Conservation (phyloP, 176 grass and related monocot species). For the Luzula sylvatica region DNA sequence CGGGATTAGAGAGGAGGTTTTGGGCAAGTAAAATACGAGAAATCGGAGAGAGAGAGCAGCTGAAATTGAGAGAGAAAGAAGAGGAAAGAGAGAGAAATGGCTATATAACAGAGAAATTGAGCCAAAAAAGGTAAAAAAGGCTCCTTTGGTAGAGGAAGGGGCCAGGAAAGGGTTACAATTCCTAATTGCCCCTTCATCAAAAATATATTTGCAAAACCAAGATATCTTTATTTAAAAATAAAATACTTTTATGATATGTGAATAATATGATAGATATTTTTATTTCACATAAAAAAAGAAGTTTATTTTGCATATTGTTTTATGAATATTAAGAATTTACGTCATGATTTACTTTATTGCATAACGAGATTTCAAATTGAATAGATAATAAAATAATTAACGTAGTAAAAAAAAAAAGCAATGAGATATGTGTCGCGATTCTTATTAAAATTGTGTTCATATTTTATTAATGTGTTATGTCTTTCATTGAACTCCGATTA, state of each 20-base stretch:
- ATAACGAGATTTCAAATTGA: too few species aligned
- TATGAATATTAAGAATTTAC: too few species aligned
- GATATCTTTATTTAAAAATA: too few species aligned
- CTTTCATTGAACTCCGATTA: not conserved
- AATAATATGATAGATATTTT: not conserved
- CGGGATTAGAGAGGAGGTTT: conserved; percentile 29
- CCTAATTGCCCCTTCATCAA: too few species aligned
- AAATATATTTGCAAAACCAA: too few species aligned
- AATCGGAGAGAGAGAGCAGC: conserved; percentile 20
- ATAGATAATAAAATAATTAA: too few species aligned
- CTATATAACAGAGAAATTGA: conserved; percentile 45
- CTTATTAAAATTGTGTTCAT: not conserved
- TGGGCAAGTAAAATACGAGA: conserved; percentile 21
- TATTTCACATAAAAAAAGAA: too few species aligned
- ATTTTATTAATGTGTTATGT: not conserved
- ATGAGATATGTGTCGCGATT: too few species aligned
- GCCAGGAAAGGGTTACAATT: not conserved
- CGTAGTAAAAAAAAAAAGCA: too few species aligned
- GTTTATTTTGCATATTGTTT: too few species aligned
- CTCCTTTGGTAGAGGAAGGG: not conserved
- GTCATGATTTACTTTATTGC: too few species aligned
- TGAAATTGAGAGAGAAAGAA: conserved; percentile 9
- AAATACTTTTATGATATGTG: too few species aligned
- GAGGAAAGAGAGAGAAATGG: conserved; percentile 27
- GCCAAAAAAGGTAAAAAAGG: conserved; percentile 20